Evolutionary conservation across 148 eudicot genomes (phyloP).

Genomic region (Fallopia convolvulus): DNA sequence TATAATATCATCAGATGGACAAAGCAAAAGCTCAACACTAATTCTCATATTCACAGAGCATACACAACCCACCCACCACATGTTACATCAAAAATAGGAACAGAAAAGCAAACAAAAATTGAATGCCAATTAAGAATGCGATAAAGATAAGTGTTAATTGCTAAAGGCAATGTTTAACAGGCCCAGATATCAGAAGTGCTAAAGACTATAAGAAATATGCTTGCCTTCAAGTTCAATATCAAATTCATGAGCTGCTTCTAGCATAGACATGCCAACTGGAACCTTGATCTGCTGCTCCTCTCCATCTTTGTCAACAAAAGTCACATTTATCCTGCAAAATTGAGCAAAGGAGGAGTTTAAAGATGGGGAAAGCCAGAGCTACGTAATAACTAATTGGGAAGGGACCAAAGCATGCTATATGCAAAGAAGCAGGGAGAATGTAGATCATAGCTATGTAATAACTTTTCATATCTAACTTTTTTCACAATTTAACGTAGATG

Average conservation of each 20-base stretch:
- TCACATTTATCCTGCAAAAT: constrained; percentile 72
- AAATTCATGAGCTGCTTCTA: constrained; percentile 96
- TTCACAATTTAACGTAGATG: not conserved
- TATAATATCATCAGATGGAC: not conserved
- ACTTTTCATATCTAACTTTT: not conserved
- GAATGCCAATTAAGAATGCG: not conserved
- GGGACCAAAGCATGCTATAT: not conserved
- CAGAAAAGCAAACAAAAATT: not conserved
- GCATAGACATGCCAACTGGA: constrained; percentile 82
- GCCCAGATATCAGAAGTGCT: not conserved
- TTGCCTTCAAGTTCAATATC: constrained; percentile 92
- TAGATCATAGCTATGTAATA: too few relatives aligned
- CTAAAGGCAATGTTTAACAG: not conserved
- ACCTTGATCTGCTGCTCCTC: constrained; percentile 68
- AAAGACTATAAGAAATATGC: not conserved
- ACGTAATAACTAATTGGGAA: not conserved
- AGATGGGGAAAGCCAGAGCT: not conserved
- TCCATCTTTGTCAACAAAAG: constrained; percentile 88
- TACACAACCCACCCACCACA: not conserved
- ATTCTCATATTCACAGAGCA: not conserved
- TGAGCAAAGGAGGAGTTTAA: not conserved
- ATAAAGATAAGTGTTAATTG: not conserved
- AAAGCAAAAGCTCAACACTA: not conserved
- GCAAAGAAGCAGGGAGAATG: not conserved
- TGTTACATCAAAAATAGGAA: not conserved